phyloP scores from a whole-genome alignment of 2,329 filamentous ascomycete genomes.

The Diplodia seriata region DNA sequence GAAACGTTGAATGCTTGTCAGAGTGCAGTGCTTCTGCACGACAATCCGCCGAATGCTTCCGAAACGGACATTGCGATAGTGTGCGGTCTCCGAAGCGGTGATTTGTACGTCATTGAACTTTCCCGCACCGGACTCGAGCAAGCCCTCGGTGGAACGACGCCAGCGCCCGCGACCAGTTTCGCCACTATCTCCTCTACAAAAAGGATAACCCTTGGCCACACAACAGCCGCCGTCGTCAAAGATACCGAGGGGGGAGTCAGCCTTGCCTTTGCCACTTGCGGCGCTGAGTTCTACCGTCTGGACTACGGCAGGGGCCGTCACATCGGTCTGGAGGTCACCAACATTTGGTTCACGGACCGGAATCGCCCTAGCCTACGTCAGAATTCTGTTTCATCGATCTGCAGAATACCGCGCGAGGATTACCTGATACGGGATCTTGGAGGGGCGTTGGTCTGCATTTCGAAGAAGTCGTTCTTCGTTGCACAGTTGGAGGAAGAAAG shows the following conservation, averaged over 20 bases:
- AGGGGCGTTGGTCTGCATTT: slow-evolving; percentile 57
- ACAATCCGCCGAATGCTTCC: background rate
- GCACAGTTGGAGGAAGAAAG: slow-evolving; percentile 54
- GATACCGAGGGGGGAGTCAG: slow-evolving; percentile 39
- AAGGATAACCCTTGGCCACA: slow-evolving; percentile 28
- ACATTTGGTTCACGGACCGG: slow-evolving; percentile 48
- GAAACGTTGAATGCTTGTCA: slow-evolving; percentile 29
- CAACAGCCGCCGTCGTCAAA: slow-evolving; percentile 2
- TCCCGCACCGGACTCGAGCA: slow-evolving; percentile 2
- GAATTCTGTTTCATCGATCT: slow-evolving; percentile 42
- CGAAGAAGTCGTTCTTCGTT: slow-evolving; percentile 56
- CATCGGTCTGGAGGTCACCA: slow-evolving; percentile 40
- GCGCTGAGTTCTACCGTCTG: slow-evolving; percentile 47
- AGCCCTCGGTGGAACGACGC: slow-evolving; percentile 15
- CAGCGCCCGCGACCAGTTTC: background rate
- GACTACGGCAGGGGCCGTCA: slow-evolving; percentile 34
- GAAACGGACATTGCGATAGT: slow-evolving; percentile 36
- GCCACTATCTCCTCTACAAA: slow-evolving; percentile 1
- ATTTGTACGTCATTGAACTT: slow-evolving; percentile 35
- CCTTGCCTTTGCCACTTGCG: slow-evolving; percentile 49
- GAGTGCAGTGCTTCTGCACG: slow-evolving; percentile 27
- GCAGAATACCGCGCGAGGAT: slow-evolving; percentile 44
- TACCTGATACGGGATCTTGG: slow-evolving; percentile 49
- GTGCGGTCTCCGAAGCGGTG: slow-evolving; percentile 48
- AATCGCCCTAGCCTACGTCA: slow-evolving; percentile 42